Evolutionary conservation across 2,329 filamentous ascomycete genomes (phyloP).

Genomic region (Aspergillus transmontanensis): DNA sequence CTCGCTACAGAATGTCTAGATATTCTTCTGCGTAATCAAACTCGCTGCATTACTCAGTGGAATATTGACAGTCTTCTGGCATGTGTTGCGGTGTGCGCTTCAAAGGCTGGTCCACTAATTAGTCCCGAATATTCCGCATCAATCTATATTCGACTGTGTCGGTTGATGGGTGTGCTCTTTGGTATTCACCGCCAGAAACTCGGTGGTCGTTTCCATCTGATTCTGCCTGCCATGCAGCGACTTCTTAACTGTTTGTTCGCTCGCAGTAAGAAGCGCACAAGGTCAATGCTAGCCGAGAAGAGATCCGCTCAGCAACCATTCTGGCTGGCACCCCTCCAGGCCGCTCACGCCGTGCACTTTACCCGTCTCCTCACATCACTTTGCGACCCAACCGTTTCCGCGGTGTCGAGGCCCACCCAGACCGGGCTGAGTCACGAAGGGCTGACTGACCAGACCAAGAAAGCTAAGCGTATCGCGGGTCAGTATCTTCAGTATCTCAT

Average conservation of each 20-base stretch:
- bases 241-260: slow-evolving; percentile 60
- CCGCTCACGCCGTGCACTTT: slow-evolving; percentile 52
- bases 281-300: slow-evolving; percentile 29
- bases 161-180: slow-evolving; percentile 55
- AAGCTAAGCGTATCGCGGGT: slow-evolving; percentile 59
- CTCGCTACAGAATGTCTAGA: slow-evolving; percentile 44
- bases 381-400: slow-evolving; percentile 62
- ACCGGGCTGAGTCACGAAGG: slow-evolving; percentile 42
- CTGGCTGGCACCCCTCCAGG: slow-evolving; percentile 39
- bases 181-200: slow-evolving; percentile 61
- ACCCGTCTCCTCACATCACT: slow-evolving; percentile 61
- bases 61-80: slow-evolving; percentile 48
- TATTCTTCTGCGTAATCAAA: slow-evolving; percentile 43
- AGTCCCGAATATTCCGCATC: slow-evolving; percentile 36
- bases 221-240: slow-evolving; percentile 57
- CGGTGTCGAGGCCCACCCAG: slow-evolving; percentile 46
- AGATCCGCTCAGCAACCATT: slow-evolving; percentile 29
- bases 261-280: slow-evolving; percentile 41
- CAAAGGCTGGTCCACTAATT: slow-evolving; percentile 37
- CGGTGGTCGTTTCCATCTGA: slow-evolving; percentile 62
- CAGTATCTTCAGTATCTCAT: slow-evolving; percentile 61
- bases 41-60: slow-evolving; percentile 46
- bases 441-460: slow-evolving; percentile 62
- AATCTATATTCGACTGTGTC: slow-evolving; percentile 58
- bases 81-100: slow-evolving; percentile 39